Percentiles rank a stretch among this genome's conserved stretches.
These are phyloP conservation scores for Monosporascus sp. DNA, from an alignment of 2,329 filamentous ascomycete species.

Conservation along the genomic window DNA sequence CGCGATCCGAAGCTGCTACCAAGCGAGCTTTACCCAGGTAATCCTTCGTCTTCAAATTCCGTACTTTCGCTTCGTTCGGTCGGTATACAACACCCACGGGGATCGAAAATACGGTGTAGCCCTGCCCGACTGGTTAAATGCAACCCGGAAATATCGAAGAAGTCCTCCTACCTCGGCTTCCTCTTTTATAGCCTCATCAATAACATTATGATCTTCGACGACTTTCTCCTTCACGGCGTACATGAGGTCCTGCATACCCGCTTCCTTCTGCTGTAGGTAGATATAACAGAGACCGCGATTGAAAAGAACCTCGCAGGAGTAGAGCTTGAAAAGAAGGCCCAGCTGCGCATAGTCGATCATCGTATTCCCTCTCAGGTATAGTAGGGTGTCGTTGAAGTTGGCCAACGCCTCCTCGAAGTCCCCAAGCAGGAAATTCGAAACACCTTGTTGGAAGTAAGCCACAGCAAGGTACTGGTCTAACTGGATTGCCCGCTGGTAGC, in stretches of 20 bases:
- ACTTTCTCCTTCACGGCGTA: conserved; percentile 95
- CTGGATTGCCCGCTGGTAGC: conserved; percentile 84
- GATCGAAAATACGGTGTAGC: conserved; percentile 97
- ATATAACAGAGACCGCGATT: conserved; percentile 97
- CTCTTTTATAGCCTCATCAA: conserved; percentile 92
- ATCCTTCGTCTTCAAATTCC: conserved; percentile 95
- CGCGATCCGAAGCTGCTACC: conserved; percentile 78
- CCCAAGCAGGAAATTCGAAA: conserved; percentile 94
- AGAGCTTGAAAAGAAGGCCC: conserved; percentile 91
- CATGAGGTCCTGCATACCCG: conserved; percentile 83
- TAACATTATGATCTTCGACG: conserved; percentile 93
- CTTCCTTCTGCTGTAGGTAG: conserved; percentile 86
- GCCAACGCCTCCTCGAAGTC: conserved; percentile 96
- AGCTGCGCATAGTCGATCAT: conserved; percentile 98
- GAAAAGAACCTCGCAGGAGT: conserved; percentile 96
- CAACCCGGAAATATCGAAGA: not conserved
- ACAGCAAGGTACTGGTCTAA: conserved; percentile 95
- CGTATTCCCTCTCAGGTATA: conserved; percentile 92
- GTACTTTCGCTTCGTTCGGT: conserved; percentile 95
- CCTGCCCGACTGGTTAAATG: conserved; percentile 47
- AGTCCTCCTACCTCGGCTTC: conserved; percentile 69
- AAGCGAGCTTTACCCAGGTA: conserved; percentile 95
- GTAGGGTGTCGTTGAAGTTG: conserved; percentile 96
- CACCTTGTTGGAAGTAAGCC: conserved; percentile 96
- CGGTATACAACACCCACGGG: conserved; percentile 93